These are phyloP conservation scores for Xerocomellus dryophilus DNA, from an alignment of 768 basidiomycete genomes.

Conservation along the genomic window DNA sequence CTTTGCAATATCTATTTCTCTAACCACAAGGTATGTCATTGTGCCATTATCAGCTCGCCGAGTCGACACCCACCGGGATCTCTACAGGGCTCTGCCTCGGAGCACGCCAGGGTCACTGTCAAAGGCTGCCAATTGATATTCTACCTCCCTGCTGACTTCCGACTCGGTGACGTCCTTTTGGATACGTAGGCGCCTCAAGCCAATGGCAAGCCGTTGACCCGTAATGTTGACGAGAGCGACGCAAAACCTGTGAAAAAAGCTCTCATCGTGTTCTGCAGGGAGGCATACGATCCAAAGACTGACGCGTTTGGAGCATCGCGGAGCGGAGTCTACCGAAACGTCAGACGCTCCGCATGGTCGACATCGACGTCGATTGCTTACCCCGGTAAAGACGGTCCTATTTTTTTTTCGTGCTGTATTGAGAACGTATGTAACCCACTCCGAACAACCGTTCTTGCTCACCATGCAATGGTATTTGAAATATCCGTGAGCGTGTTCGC, in stretches of 20 bases:
- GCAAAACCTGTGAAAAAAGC: not conserved
- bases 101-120: not conserved
- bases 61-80: not conserved
- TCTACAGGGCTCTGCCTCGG: not conserved
- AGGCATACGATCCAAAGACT: not conserved
- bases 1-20: no score
- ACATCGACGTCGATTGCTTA: not conserved
- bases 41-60: no score
- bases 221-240: not conserved
- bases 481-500: not conserved
- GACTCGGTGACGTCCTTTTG: not conserved
- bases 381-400: not conserved
- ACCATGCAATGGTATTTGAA: not conserved
- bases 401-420: not conserved
- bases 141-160: constrained; percentile 3
- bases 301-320: not conserved
- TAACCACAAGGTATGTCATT: no score
- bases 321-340: not conserved
- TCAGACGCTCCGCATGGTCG: not conserved
- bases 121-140: not conserved
- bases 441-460: not conserved
- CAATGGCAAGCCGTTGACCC: constrained; percentile 4
- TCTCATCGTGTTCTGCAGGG: not conserved
- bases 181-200: not conserved
- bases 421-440: no score